Percentiles rank a stretch among this genome's conserved stretches.
These are phyloP conservation scores for Penicillium bialowiezense DNA, from an alignment of 495 filamentous ascomycete genomes.

Conservation along the genomic window DNA sequence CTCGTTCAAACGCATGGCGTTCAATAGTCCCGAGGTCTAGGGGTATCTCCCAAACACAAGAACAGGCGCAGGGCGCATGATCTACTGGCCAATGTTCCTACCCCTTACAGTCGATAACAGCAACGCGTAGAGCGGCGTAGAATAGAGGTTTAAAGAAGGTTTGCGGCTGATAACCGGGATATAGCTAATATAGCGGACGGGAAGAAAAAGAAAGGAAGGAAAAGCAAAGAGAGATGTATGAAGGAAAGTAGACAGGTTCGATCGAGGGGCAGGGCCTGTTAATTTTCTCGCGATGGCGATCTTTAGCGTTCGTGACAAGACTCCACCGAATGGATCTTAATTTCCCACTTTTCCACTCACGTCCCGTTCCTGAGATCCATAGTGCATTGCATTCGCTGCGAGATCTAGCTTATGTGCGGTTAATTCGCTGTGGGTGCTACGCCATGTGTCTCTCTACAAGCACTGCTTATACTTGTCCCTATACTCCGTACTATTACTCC, in stretches of 20 bases:
- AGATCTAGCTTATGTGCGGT: neutral
- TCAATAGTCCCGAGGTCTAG: constrained; percentile 29
- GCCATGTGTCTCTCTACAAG: too few species aligned
- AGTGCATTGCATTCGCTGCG: neutral
- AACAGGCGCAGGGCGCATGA: constrained; percentile 27
- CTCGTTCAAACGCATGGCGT: constrained; percentile 39
- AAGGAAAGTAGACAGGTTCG: constrained; percentile 4
- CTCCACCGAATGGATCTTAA: constrained; percentile 12
- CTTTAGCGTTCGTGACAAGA: constrained; percentile 16
- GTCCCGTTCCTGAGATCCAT: neutral
- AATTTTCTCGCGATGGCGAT: constrained; percentile 3
- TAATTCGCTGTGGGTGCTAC: too few species aligned
- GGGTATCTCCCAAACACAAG: constrained; percentile 1
- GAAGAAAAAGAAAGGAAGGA: constrained; percentile 1
- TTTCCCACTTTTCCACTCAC: constrained; percentile 16
- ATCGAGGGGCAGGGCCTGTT: constrained; percentile 5
- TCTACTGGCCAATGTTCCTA: constrained; percentile 13
- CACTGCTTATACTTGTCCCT: too few species aligned
- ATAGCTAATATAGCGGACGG: neutral
- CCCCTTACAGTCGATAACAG: constrained; percentile 18
- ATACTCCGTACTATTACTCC: neutral
- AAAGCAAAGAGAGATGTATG: constrained; percentile 12
- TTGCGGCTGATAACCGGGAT: neutral
- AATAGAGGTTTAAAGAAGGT: neutral
- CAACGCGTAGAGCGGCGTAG: constrained; percentile 3